Evolutionary conservation across 2,329 filamentous ascomycete genomes (phyloP).

Genomic region (Aspergillus aculeatus): DNA sequence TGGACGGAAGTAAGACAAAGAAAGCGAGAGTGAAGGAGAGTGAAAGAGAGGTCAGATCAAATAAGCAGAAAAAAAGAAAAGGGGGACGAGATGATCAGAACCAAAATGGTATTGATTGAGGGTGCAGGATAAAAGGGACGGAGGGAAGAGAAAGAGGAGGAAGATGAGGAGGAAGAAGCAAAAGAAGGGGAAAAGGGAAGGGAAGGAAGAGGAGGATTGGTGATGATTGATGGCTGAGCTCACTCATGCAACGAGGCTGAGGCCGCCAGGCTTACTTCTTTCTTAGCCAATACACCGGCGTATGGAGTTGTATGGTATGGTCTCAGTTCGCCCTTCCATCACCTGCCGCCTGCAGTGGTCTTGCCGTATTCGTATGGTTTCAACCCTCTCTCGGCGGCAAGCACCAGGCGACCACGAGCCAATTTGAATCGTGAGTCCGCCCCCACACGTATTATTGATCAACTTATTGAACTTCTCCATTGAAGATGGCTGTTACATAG

Average conservation of each 20-base stretch:
- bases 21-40: slow-evolving; percentile 1
- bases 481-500: no score
- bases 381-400: not conserved
- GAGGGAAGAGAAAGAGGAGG: slow-evolving; percentile 1
- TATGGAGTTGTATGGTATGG: not conserved
- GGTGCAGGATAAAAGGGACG: slow-evolving; percentile 1
- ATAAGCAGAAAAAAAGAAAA: not conserved
- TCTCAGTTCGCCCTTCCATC: not conserved
- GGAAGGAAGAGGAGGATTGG: not conserved
- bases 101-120: slow-evolving; percentile 1
- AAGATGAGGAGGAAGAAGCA: not conserved
- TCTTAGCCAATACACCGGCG: not conserved
- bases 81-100: not conserved
- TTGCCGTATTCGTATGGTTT: not conserved
- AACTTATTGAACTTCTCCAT: not conserved
- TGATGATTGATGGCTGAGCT: not conserved
- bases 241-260: not conserved
- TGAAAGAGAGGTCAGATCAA: not conserved
- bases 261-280: not conserved
- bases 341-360: no score
- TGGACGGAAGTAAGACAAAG: not conserved
- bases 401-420: not conserved
- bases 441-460: slow-evolving; percentile 1
- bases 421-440: not conserved
- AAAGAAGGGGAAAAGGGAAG: not conserved